phyloP scores from a whole-genome alignment of 1,284 basidiomycete genomes.

The Cryptococcus sp. region DNA sequence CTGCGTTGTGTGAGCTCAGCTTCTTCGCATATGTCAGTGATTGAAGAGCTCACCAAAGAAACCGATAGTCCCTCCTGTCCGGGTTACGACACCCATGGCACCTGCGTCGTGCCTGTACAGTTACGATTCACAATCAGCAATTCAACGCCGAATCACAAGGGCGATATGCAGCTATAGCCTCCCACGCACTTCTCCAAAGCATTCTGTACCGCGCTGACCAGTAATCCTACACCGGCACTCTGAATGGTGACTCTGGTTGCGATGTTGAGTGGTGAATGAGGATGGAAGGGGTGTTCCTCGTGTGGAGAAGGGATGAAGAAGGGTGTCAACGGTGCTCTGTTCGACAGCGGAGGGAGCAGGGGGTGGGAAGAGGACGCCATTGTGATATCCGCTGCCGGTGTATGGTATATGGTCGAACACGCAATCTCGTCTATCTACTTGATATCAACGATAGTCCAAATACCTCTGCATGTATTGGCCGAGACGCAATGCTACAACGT shows the following conservation, averaged over 20 bases:
- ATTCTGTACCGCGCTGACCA: constrained; percentile 82
- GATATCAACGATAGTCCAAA: constrained; percentile 4
- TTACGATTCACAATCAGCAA: not conserved
- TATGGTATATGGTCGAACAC: not conserved
- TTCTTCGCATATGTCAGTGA: not conserved
- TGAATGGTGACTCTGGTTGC: constrained; percentile 68
- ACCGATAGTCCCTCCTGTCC: constrained; percentile 75
- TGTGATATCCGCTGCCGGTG: constrained; percentile 1
- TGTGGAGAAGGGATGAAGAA: constrained; percentile 44
- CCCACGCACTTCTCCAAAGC: constrained; percentile 63
- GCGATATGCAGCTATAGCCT: not conserved
- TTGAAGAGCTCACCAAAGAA: constrained; percentile 67
- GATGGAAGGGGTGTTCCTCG: constrained; percentile 44
- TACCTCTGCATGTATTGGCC: constrained; percentile 17
- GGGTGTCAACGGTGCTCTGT: constrained; percentile 21
- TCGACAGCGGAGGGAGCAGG: constrained; percentile 40
- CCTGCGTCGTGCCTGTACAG: constrained; percentile 68
- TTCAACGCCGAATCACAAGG: not conserved
- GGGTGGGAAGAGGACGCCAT: constrained; percentile 37
- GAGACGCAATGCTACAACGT: not conserved
- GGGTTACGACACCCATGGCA: constrained; percentile 80
- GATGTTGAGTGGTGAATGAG: constrained; percentile 38
- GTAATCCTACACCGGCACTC: constrained; percentile 70
- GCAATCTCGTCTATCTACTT: no score
- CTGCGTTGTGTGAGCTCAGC: constrained; percentile 54